phyloP scores from a whole-genome alignment of 169 alveolate genomes.

The Plasmodium yoelii region DNA sequence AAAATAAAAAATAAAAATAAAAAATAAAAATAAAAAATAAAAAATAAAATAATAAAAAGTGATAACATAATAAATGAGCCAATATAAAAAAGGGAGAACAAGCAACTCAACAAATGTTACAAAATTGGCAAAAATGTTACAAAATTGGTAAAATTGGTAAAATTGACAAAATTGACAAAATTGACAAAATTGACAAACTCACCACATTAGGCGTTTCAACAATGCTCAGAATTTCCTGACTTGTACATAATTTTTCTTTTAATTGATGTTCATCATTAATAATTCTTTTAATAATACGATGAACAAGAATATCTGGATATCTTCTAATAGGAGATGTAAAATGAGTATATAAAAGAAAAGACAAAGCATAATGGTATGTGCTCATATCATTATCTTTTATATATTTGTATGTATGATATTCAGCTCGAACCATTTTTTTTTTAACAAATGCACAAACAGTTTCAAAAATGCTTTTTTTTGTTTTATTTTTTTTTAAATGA shows the following conservation, averaged over 20 bases:
- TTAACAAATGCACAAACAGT: conserved; percentile 58
- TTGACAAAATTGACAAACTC: too few species aligned
- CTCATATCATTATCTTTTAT: conserved; percentile 70
- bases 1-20: too few species aligned
- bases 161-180: too few species aligned
- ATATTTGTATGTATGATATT: conserved; percentile 62
- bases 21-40: too few species aligned
- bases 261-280: conserved; percentile 77
- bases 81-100: neutral
- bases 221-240: conserved; percentile 38
- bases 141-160: too few species aligned
- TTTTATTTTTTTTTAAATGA: conserved; percentile 12
- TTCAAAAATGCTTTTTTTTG: conserved; percentile 25
- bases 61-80: neutral
- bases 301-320: conserved; percentile 92
- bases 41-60: too few species aligned
- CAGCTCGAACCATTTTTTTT: conserved; percentile 69
- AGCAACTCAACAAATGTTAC: too few species aligned
- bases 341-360: conserved; percentile 90
- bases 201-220: conserved; percentile 45
- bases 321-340: conserved; percentile 93
- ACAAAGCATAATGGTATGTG: conserved; percentile 89
- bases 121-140: too few species aligned
- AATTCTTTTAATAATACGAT: conserved; percentile 87
- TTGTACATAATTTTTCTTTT: conserved; percentile 9